A percentile compares a stretch with the other conserved stretches of the same genome.
phyloP scores from a whole-genome alignment of 495 filamentous ascomycete genomes.

The Penicillium desertorum region DNA sequence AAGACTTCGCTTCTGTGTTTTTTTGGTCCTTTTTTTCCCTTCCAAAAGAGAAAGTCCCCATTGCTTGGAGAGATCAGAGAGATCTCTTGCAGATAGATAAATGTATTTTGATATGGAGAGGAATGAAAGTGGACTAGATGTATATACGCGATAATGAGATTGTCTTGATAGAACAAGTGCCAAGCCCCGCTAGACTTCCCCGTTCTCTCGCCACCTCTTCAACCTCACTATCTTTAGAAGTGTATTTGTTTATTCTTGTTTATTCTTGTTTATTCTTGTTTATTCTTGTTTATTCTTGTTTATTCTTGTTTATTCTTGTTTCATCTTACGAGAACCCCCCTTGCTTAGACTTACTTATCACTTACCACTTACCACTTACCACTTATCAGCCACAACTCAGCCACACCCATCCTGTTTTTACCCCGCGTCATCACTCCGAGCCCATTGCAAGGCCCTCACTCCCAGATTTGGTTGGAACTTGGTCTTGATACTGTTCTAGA shows the following conservation, averaged over 20 bases:
- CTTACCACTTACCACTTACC: not conserved
- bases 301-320: not conserved
- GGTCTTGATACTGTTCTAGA: slow-evolving; percentile 6
- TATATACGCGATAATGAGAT: slow-evolving; percentile 7
- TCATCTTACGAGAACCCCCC: slow-evolving; percentile 3
- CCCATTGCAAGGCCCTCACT: not conserved
- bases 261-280: not conserved
- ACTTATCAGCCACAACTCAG: slow-evolving; percentile 16
- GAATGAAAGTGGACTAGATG: not conserved
- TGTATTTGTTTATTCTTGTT: not conserved
- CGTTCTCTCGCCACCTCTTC: slow-evolving; percentile 8
- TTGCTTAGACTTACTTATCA: not conserved
- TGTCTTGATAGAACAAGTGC: slow-evolving; percentile 7
- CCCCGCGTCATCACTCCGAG: slow-evolving; percentile 24
- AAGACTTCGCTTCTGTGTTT: not conserved
- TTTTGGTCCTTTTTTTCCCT: not conserved
- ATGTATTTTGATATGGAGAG: not conserved
- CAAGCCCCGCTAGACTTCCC: slow-evolving; percentile 21
- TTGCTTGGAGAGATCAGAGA: slow-evolving; percentile 6
- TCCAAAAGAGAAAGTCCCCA: not conserved
- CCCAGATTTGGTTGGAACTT: slow-evolving; percentile 12
- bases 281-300: not conserved
- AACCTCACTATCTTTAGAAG: slow-evolving; percentile 1
- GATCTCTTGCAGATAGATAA: not conserved
- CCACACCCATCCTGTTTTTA: slow-evolving; percentile 29